A percentile compares a stretch with the other conserved stretches of the same genome.
Evolutionary conservation across 768 basidiomycete genomes (phyloP).

Genomic region (Glaciozyma antarctica): DNA sequence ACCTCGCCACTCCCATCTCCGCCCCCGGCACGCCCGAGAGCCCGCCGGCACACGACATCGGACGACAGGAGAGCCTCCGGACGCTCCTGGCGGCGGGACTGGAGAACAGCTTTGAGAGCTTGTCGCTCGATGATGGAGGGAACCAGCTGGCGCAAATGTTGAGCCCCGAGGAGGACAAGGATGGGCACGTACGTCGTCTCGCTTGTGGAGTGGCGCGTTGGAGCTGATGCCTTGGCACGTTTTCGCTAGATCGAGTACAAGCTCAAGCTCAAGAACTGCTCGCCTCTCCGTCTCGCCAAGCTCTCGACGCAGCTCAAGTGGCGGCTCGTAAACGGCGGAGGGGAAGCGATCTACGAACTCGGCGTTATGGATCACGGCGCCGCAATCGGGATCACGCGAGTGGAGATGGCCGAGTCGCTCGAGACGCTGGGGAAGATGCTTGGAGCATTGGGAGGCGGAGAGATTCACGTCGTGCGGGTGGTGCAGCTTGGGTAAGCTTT

Average conservation of each 20-base stretch:
- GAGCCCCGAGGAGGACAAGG: conserved; percentile 1
- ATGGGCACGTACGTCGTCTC: not conserved
- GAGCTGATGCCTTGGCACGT: not conserved
- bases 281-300: conserved; percentile 41
- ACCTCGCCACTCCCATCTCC: not conserved
- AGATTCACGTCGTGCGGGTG: conserved; percentile 11
- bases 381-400: conserved; percentile 62
- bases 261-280: conserved; percentile 9
- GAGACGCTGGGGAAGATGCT: conserved; percentile 91
- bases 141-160: not conserved
- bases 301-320: conserved; percentile 94
- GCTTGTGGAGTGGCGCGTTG: no score
- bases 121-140: conserved; percentile 1
- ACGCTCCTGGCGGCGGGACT: no score
- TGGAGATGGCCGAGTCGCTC: conserved; percentile 68
- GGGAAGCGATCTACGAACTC: conserved; percentile 70
- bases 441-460: conserved; percentile 64
- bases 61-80: not conserved
- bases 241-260: conserved; percentile 25
- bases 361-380: conserved; percentile 80
- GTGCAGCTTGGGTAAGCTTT: conserved; percentile 7
- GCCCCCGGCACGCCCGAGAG: conserved; percentile 1
- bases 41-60: not conserved
- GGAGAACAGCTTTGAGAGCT: not conserved
- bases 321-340: conserved; percentile 76